These are phyloP conservation scores for Colletotrichum falcatum DNA, from an alignment of 2,329 filamentous ascomycete genomes.

Conservation along the genomic window DNA sequence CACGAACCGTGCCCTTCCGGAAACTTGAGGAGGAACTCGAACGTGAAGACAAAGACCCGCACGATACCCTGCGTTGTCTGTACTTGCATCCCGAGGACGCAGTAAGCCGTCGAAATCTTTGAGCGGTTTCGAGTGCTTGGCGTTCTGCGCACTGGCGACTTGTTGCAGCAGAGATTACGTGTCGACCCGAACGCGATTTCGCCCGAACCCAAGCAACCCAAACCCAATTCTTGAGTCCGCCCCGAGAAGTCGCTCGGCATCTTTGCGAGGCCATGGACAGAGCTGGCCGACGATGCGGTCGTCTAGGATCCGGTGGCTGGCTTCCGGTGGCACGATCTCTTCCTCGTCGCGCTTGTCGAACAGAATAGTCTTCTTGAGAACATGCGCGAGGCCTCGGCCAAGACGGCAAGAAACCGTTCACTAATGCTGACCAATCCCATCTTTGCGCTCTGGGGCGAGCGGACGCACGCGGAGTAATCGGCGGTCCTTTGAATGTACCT, in stretches of 20 bases:
- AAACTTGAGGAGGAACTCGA: conserved; percentile 27
- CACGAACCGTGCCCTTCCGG: conserved; percentile 2
- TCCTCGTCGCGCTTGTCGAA: conserved; percentile 10
- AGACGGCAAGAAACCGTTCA: conserved; percentile 2
- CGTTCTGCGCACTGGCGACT: conserved; percentile 8
- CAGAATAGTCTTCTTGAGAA: not conserved
- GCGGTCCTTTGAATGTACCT: conserved; percentile 40
- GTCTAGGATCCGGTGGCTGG: not conserved
- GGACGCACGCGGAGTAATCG: not conserved
- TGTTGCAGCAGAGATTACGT: conserved; percentile 9
- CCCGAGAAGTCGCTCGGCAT: not conserved
- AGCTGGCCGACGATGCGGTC: not conserved
- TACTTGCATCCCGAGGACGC: not conserved
- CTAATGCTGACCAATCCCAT: not conserved
- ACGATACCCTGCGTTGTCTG: not conserved
- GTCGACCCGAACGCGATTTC: not conserved
- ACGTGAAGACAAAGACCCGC: conserved; percentile 27
- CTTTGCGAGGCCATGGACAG: not conserved
- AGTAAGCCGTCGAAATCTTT: conserved; percentile 5
- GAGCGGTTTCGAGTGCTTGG: conserved; percentile 3
- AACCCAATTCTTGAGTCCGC: not conserved
- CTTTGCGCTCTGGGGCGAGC: conserved; percentile 9
- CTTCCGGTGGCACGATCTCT: conserved; percentile 8
- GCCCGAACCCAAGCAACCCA: not conserved
- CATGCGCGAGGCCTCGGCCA: not conserved